These are phyloP conservation scores for Aspergillus ustus DNA, from an alignment of 2,329 filamentous ascomycete species.

Conservation along the genomic window DNA sequence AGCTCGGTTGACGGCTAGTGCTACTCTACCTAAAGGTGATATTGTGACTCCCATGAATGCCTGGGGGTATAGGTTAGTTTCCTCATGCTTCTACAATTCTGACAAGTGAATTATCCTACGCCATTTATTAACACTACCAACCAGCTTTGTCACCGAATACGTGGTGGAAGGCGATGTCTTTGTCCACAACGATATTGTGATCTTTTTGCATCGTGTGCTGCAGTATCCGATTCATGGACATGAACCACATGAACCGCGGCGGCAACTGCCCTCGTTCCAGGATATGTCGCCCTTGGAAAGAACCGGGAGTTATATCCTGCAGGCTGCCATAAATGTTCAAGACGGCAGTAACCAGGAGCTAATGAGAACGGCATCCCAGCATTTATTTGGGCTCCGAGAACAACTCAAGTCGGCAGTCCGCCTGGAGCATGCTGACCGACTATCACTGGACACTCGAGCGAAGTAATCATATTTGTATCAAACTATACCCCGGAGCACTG, in stretches of 20 bases:
- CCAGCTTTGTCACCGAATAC: conserved; percentile 62
- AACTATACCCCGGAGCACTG: conserved; percentile 26
- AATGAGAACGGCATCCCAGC: conserved; percentile 58
- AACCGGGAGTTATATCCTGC: conserved; percentile 62
- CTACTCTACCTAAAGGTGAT: conserved; percentile 55
- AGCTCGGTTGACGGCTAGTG: conserved; percentile 56
- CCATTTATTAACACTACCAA: conserved; percentile 16
- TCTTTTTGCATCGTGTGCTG: conserved; percentile 61
- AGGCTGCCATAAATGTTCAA: conserved; percentile 61
- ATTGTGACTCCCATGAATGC: conserved; percentile 56
- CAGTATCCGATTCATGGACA: conserved; percentile 47
- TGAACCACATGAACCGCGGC: conserved; percentile 38
- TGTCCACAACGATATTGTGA: conserved; percentile 60
- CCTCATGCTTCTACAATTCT: conserved; percentile 14
- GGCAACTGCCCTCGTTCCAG: conserved; percentile 48
- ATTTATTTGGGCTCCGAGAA: conserved; percentile 60
- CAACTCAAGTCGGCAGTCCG: conserved; percentile 61
- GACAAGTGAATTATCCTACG: not conserved
- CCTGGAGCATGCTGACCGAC: conserved; percentile 60
- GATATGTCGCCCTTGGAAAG: conserved; percentile 58
- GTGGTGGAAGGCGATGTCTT: conserved; percentile 62
- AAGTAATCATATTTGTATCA: conserved; percentile 46
- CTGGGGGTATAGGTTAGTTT: conserved; percentile 58
- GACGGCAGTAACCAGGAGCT: conserved; percentile 60
- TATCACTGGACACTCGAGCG: conserved; percentile 64